These are phyloP conservation scores for Cadophora gregata DNA, from an alignment of 2,329 filamentous ascomycete species.

Conservation along the genomic window DNA sequence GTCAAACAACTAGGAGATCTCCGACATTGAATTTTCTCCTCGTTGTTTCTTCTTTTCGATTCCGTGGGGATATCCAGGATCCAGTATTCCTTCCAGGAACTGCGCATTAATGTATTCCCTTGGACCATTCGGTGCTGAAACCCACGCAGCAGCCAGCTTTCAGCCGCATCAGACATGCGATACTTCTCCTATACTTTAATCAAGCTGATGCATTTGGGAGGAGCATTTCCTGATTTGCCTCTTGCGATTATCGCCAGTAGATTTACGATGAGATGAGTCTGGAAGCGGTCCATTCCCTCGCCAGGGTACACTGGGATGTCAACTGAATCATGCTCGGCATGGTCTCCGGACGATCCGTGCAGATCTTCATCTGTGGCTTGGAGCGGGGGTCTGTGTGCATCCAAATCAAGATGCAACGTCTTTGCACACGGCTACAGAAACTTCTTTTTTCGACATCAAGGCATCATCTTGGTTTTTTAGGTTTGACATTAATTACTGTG, in stretches of 20 bases:
- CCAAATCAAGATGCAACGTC: too few relatives aligned
- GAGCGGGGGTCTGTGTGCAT: slow-evolving; percentile 5
- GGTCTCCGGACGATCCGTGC: neutral
- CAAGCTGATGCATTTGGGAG: neutral
- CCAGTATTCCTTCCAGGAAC: neutral
- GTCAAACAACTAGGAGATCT: neutral
- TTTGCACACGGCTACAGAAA: neutral
- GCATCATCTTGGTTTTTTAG: neutral
- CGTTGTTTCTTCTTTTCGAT: neutral
- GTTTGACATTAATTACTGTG: neutral
- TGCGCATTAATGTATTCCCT: neutral
- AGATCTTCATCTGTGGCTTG: slow-evolving; percentile 1
- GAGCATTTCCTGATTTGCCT: neutral
- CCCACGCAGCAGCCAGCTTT: neutral
- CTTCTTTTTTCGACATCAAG: neutral
- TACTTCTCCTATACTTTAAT: neutral
- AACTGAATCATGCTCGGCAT: neutral
- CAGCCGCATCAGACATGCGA: neutral
- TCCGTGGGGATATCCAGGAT: neutral
- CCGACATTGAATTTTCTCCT: neutral
- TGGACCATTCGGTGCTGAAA: neutral
- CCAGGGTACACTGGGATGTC: neutral
- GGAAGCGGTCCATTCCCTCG: neutral
- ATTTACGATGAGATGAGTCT: neutral
- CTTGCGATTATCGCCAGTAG: neutral